These are phyloP conservation scores for Prosopis cineraria DNA, from an alignment of 306 rosid genomes.

Conservation along the genomic window DNA sequence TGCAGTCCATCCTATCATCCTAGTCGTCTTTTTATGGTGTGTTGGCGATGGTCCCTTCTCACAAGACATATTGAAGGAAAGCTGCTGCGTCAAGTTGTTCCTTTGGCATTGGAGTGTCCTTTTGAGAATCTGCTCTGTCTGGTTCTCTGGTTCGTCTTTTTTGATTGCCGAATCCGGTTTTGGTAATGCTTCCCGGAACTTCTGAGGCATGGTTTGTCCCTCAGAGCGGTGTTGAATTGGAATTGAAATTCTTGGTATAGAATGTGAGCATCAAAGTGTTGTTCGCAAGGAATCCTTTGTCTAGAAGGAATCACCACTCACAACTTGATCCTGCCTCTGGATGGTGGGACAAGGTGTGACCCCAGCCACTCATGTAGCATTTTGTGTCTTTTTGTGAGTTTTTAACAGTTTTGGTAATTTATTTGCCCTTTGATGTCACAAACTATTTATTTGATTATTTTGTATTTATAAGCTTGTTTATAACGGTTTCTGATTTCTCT, in stretches of 20 bases:
- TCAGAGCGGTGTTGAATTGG: slow-evolving; percentile 31
- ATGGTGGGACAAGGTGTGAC: slow-evolving; percentile 42
- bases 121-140: slow-evolving; percentile 42
- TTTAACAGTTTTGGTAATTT: slow-evolving; percentile 46
- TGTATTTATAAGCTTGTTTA: slow-evolving; percentile 30
- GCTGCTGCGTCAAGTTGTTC: slow-evolving; percentile 38
- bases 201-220: slow-evolving; percentile 31
- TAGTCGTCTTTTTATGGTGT: slow-evolving; percentile 41
- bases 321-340: slow-evolving; percentile 30
- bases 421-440: slow-evolving; percentile 22
- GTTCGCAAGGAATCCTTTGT: slow-evolving; percentile 16
- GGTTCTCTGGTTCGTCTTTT: slow-evolving; percentile 35
- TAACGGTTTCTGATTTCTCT: background rate
- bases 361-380: slow-evolving; percentile 31
- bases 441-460: slow-evolving; percentile 33
- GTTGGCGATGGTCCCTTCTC: slow-evolving; percentile 16
- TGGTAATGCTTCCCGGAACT: slow-evolving; percentile 28
- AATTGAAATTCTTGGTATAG: slow-evolving; percentile 43
- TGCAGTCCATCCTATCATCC: slow-evolving; percentile 81
- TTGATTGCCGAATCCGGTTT: slow-evolving; percentile 40
- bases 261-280: slow-evolving; percentile 37
- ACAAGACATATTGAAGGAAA: slow-evolving; percentile 31
- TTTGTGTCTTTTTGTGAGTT: slow-evolving; percentile 24
- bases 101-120: slow-evolving; percentile 30
- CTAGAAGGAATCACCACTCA: slow-evolving; percentile 17